Conservation (phyloP, 1,284 basidiomycete genomes). For the Apiotrichum sp. region DNA sequence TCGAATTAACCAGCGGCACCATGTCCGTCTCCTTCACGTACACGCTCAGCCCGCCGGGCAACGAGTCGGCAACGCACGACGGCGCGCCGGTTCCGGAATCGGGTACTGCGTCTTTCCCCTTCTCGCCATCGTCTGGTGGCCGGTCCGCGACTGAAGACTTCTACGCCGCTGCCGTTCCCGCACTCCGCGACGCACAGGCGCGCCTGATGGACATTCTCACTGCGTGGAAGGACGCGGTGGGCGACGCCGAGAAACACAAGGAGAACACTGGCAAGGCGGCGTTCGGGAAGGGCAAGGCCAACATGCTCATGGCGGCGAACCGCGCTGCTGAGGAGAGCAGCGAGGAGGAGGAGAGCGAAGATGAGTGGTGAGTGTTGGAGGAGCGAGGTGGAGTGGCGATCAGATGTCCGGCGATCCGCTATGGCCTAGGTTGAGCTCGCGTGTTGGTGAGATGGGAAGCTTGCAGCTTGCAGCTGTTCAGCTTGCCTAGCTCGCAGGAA, state of each 20-base stretch:
- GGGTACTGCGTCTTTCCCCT: background rate
- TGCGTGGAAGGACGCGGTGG: constrained; percentile 34
- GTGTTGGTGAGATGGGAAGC: too few relatives aligned
- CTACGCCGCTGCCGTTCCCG: constrained; percentile 17
- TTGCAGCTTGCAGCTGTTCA: too few relatives aligned
- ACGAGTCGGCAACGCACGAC: constrained; percentile 2
- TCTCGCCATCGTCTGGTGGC: background rate
- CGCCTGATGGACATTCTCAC: constrained; percentile 27
- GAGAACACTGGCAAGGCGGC: constrained; percentile 25
- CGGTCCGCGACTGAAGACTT: constrained; percentile 15
- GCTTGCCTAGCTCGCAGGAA: too few relatives aligned
- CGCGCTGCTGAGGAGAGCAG: constrained; percentile 13
- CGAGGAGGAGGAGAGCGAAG: constrained; percentile 6
- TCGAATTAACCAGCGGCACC: background rate
- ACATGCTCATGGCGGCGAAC: constrained; percentile 23
- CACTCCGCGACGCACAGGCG: constrained; percentile 21
- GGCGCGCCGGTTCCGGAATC: constrained; percentile 7
- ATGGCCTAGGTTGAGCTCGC: too few relatives aligned
- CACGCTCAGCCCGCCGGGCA: constrained; percentile 19
- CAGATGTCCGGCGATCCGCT: too few relatives aligned
- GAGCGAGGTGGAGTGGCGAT: too few relatives aligned
- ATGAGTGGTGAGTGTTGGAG: background rate
- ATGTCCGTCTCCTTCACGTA: constrained; percentile 18
- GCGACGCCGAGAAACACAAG: constrained; percentile 31
- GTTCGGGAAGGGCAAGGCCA: constrained; percentile 27